Evolutionary conservation across 2,329 filamentous ascomycete species (phyloP), one percentile per base, ranked within the genome.

Genomic region (Colletotrichum spinosum): DNA sequence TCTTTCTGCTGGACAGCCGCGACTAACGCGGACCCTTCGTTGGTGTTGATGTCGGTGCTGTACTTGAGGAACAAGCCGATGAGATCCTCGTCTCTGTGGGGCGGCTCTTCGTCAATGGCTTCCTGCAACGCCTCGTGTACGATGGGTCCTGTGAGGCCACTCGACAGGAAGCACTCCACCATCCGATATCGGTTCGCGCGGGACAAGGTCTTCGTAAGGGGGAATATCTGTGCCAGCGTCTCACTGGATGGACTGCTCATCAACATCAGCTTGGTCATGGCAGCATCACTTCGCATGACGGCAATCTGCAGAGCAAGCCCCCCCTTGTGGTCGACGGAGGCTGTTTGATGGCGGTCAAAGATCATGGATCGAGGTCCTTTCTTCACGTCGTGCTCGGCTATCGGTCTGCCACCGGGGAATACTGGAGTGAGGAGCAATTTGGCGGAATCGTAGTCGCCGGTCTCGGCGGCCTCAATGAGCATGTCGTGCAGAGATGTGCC

Each of bases 1-100:
- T 88, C 85, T 37, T 78, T 80, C 59, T 84, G 82, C 2, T 73
- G 67, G 15, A 88, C 82, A 0, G 86, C 81, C 0, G 81, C 77
- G 0, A 80, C 73, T 12, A 88, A 76, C 2, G 79, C 81, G n/a
- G 80, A 76, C 0, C 85, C 84, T 34, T 83, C 80, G 46, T 84
- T 83, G 58, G 83, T 84, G 67, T 86, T 87, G 42, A 86, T 79
- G 52, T 88, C 85, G 4, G 83, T 83, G 12, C 83, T 81, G 65
- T 86, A 77, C 2, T 79, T 77, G 6, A 89, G 75, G 4, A 88
- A 74, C 5, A 88, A 76, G 7, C 79, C 78, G 58, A 89, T 84
- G 10, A 89, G 74, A 2, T 79, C 77, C 46, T 83, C 80, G 44
- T 88, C 86, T 42, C 84, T 77, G 45, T 78, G 76, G 0, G 80